These are phyloP conservation scores for Penicillium crustosum DNA, from an alignment of 2,329 filamentous ascomycete species.

Conservation along the genomic window DNA sequence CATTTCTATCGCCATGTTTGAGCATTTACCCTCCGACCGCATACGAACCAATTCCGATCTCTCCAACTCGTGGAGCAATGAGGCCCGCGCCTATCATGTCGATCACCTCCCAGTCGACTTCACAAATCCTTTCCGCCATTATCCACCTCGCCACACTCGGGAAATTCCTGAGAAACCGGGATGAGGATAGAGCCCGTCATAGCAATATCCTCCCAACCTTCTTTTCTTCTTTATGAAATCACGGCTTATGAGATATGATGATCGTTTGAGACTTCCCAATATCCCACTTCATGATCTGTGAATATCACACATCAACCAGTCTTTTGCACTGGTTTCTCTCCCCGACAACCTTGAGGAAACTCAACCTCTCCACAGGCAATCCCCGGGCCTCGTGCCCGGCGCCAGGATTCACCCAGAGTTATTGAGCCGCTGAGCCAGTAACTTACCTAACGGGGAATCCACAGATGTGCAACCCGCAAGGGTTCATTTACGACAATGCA, in stretches of 20 bases:
- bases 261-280: conserved; percentile 8
- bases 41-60: conserved; percentile 27
- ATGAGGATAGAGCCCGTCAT: conserved; percentile 2
- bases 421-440: neutral
- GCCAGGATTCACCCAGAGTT: neutral
- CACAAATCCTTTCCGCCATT: conserved; percentile 18
- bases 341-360: neutral
- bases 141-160: conserved; percentile 9
- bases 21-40: conserved; percentile 27
- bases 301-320: neutral
- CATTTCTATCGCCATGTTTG: conserved; percentile 42
- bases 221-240: conserved; percentile 16
- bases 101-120: conserved; percentile 27
- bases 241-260: conserved; percentile 21
- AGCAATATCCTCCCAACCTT: neutral
- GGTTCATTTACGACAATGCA: neutral
- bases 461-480: neutral
- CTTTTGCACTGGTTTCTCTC: neutral
- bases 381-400: conserved; percentile 5
- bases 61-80: conserved; percentile 33
- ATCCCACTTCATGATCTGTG: conserved; percentile 2
- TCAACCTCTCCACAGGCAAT: neutral
- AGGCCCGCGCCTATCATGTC: conserved; percentile 27
- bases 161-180: conserved; percentile 17
- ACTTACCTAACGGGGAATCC: neutral